These are phyloP conservation scores for Tillandsia leiboldiana DNA, from an alignment of 176 grass and related monocot species.

Conservation along the genomic window DNA sequence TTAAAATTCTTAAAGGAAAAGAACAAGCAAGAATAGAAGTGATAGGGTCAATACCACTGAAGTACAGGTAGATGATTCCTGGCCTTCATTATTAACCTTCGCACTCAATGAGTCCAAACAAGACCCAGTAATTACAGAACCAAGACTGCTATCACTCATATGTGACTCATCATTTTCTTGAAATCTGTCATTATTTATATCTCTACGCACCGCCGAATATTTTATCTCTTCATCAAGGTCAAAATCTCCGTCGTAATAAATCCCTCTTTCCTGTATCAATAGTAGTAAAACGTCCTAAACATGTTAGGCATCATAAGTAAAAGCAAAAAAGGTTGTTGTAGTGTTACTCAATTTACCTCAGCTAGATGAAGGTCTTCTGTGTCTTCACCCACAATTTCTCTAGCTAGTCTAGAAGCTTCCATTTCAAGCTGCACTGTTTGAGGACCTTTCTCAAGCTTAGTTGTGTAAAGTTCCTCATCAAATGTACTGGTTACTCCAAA, in stretches of 20 bases:
- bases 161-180: constrained; percentile 15
- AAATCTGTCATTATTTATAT: constrained; percentile 38
- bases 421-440: constrained; percentile 92
- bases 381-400: constrained; percentile 94
- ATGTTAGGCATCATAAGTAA: neutral
- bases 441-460: constrained; percentile 91
- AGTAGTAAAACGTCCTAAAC: constrained; percentile 1
- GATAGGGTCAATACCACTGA: constrained; percentile 15
- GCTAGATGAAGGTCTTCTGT: constrained; percentile 90
- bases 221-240: constrained; percentile 88
- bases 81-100: constrained; percentile 20
- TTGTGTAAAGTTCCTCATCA: constrained; percentile 97
- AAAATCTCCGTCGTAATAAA: constrained; percentile 53
- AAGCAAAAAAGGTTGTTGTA: neutral
- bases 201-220: constrained; percentile 82
- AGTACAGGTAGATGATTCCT: constrained; percentile 10
- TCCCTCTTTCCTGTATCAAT: constrained; percentile 70
- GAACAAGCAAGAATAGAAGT: neutral
- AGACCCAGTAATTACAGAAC: constrained; percentile 10
- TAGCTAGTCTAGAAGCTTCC: constrained; percentile 69
- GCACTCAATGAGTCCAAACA: constrained; percentile 19
- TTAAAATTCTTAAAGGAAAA: constrained; percentile 2
- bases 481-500: constrained; percentile 99
- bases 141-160: constrained; percentile 15
- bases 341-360: constrained; percentile 44